Percentiles rank a stretch among this genome's conserved stretches.
Conservation (phyloP, 345 rosid species). For the Alliaria petiolata region DNA sequence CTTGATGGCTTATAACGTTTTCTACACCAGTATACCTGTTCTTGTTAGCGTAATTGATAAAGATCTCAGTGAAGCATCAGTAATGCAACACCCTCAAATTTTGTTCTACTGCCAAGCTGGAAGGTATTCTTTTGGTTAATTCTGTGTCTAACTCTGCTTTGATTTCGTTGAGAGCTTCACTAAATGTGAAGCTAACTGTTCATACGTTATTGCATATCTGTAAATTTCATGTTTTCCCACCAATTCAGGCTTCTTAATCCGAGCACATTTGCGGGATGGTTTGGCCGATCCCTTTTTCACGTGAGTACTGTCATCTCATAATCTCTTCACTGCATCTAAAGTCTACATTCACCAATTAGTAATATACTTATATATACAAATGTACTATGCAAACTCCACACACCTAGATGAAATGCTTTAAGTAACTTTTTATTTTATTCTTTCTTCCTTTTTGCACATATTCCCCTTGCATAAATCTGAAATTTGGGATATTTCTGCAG, state of each 20-base stretch:
- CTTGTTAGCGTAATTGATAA: slow-evolving; percentile 90
- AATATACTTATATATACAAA: neutral
- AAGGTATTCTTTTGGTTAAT: slow-evolving; percentile 48
- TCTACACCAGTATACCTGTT: slow-evolving; percentile 95
- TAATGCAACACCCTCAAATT: slow-evolving; percentile 98
- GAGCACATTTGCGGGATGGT: slow-evolving; percentile 99
- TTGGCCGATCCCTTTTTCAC: slow-evolving; percentile 93
- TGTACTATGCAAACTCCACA: neutral
- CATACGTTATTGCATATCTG: neutral
- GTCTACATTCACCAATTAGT: neutral
- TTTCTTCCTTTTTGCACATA: neutral
- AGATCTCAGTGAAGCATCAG: slow-evolving; percentile 88
- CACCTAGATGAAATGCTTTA: neutral
- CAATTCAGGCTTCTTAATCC: slow-evolving; percentile 90
- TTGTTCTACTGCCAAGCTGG: slow-evolving; percentile 99
- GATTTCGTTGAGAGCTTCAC: neutral
- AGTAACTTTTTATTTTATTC: neutral
- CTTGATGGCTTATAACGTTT: slow-evolving; percentile 97
- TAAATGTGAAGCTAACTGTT: slow-evolving; percentile 1
- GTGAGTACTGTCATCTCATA: slow-evolving; percentile 41
- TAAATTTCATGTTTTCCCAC: neutral
- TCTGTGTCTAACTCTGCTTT: neutral
- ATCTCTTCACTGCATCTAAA: neutral
- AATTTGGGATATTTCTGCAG: slow-evolving; percentile 43
- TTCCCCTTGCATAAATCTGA: neutral